Evolutionary conservation across 179 eudicot species (phyloP), one percentile per base, ranked within the genome.

Genomic region (Spinacia oleracea): DNA sequence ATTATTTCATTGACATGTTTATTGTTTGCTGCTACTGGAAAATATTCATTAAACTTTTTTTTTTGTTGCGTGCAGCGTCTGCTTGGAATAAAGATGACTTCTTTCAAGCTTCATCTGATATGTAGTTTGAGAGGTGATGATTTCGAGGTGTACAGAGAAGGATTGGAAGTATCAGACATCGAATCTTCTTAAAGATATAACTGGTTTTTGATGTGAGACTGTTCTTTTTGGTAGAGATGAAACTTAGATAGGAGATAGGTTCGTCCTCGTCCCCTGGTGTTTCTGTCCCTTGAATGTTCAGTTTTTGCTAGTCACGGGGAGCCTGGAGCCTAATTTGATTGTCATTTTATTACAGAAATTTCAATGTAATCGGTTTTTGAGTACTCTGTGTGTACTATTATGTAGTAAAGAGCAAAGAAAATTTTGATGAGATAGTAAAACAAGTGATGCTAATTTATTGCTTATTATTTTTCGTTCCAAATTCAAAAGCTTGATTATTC

Each of bases 51-150:
- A 16, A 25, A 25, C 9, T 31, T 58, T 32, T 56, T 29, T n/a
- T n/a, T n/a, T n/a, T n/a, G n/a, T n/a, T 46, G 46, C 27, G 43
- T 84, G 84, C 89, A 94, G 97, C 93, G 98, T 43, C 83, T 89
- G 48, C 88, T 94, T 65, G 93, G 89, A 7, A 81, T 84, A 34
- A 92, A 94, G 86, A 87, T 89, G 90, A 96, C 98, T 25, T 77
- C 85, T 27, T 92, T 94, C 83, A 83, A 86, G 77, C 94, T 94
- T 51, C 83, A 89, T 80, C 81, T 94, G 69, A 78, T 88, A 46
- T 89, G 97, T 87, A 83, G 93, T 79, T 90, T 90, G 89, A 86
- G 86, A 69, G 85, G 88, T 8, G 94, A 91, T 70, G 92, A 88
- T 11, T 93, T 94, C 67, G 94, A 92, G 83, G 46, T 88, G 78